These are phyloP conservation scores for Rehmannia glutinosa DNA, from an alignment of 257 asterid genomes.

Conservation along the genomic window DNA sequence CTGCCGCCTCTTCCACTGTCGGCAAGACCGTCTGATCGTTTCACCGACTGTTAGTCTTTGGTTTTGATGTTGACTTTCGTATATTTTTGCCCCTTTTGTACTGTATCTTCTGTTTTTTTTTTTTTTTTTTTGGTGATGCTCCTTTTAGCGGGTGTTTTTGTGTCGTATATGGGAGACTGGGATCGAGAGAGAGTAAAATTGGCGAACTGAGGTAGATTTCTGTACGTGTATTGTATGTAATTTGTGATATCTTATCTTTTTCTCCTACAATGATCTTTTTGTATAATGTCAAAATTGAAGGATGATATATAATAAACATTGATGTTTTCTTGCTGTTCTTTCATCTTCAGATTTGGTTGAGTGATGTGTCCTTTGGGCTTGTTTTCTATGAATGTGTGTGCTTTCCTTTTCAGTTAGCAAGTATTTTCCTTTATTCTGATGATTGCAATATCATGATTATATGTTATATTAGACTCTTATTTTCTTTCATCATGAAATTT, in stretches of 20 bases:
- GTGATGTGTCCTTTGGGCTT: too few species aligned
- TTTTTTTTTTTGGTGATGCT: background rate
- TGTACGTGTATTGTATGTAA: background rate
- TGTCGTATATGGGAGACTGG: background rate
- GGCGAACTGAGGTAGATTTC: background rate
- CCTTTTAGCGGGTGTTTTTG: background rate
- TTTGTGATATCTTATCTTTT: background rate
- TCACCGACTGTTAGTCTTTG: background rate
- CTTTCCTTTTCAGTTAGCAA: too few species aligned
- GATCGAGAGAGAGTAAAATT: background rate
- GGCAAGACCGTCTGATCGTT: conserved; percentile 36
- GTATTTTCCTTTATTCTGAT: background rate
- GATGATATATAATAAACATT: background rate
- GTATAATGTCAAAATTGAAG: background rate
- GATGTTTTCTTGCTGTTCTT: background rate
- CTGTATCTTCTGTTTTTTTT: background rate
- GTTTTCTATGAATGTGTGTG: too few species aligned
- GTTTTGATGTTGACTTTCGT: background rate
- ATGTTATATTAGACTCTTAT: background rate
- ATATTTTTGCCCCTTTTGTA: background rate
- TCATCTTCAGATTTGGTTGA: background rate
- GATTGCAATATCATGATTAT: background rate
- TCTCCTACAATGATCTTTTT: background rate
- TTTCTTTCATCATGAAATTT: background rate
- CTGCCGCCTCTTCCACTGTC: conserved; percentile 24